Evolutionary conservation across 768 basidiomycete genomes (phyloP).

Genomic region (Lactarius pseudohatsudake): DNA sequence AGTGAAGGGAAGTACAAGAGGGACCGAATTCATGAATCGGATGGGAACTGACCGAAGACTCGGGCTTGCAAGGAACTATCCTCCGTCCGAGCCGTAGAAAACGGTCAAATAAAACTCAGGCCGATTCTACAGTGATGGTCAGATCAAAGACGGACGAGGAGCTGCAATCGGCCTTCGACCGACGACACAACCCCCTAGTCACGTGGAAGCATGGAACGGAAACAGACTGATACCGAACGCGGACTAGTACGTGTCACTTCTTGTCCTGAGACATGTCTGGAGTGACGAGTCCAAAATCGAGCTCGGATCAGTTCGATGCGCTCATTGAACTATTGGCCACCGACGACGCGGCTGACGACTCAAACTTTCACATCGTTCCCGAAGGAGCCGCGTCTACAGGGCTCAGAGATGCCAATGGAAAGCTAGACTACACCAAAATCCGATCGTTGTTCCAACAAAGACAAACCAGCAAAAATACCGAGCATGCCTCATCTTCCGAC

Average conservation of each 20-base stretch:
- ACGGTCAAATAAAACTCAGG: not conserved
- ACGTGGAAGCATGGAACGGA: not conserved
- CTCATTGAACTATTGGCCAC: constrained; percentile 30
- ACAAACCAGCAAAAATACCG: not conserved
- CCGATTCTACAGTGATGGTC: not conserved
- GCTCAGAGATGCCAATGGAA: constrained; percentile 25
- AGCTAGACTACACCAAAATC: constrained; percentile 29
- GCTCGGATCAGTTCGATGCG: constrained; percentile 27
- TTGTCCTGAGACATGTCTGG: constrained; percentile 4
- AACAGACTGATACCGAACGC: not conserved
- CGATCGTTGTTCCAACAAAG: constrained; percentile 25
- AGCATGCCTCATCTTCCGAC: not conserved
- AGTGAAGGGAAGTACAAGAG: constrained; percentile 22
- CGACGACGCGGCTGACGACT: constrained; percentile 23
- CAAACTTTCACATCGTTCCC: constrained; percentile 16
- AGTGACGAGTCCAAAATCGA: not conserved
- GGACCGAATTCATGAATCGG: constrained; percentile 22
- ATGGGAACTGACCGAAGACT: too few species aligned
- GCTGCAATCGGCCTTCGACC: not conserved
- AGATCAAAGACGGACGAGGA: not conserved
- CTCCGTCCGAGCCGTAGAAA: not conserved
- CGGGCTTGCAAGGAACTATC: too few species aligned
- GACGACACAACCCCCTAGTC: not conserved
- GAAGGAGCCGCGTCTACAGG: constrained; percentile 15
- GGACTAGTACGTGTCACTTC: not conserved